A percentile compares a stretch with the other conserved stretches of the same genome.
phyloP scores from a whole-genome alignment of 1,284 basidiomycete genomes.

The Trametes pubescens region DNA sequence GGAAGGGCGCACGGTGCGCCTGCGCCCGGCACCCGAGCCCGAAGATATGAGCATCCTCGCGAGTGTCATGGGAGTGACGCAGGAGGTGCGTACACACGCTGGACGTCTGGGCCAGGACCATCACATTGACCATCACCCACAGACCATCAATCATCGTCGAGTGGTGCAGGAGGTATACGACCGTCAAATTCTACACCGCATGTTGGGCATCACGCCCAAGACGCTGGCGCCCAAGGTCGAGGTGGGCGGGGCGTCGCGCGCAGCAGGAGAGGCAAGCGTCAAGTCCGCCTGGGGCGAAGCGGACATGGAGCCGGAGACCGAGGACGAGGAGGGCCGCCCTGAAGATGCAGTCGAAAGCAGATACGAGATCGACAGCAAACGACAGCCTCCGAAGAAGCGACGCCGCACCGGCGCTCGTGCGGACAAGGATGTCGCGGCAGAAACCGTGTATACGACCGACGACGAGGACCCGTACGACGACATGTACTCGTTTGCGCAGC shows the following conservation, averaged over 20 bases:
- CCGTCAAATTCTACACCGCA: slow-evolving; percentile 63
- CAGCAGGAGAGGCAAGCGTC: slow-evolving; percentile 41
- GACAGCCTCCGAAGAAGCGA: slow-evolving; percentile 56
- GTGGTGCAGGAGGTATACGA: slow-evolving; percentile 79
- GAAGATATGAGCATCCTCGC: slow-evolving; percentile 84
- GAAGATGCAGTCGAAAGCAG: slow-evolving; percentile 57
- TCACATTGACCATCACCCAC: slow-evolving; percentile 25
- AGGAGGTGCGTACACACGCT: slow-evolving; percentile 64
- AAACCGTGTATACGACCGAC: slow-evolving; percentile 57
- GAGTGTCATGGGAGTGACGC: slow-evolving; percentile 83
- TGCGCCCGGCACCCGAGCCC: slow-evolving; percentile 57
- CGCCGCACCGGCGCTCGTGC: slow-evolving; percentile 46
- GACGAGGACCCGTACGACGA: slow-evolving; percentile 47
- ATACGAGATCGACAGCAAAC: slow-evolving; percentile 55
- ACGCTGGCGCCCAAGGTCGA: slow-evolving; percentile 29
- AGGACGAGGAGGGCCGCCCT: slow-evolving; percentile 33
- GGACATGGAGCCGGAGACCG: slow-evolving; percentile 48
- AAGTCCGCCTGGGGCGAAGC: slow-evolving; percentile 50
- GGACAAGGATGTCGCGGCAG: slow-evolving; percentile 43
- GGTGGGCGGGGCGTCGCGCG: slow-evolving; percentile 27
- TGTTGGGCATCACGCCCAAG: slow-evolving; percentile 59
- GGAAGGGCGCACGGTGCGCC: slow-evolving; percentile 53
- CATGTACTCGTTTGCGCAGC: slow-evolving; percentile 28
- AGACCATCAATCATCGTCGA: slow-evolving; percentile 78
- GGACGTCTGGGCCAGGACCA: slow-evolving; percentile 12